Conservation (phyloP, 768 basidiomycete genomes). For the Russula sp. region DNA sequence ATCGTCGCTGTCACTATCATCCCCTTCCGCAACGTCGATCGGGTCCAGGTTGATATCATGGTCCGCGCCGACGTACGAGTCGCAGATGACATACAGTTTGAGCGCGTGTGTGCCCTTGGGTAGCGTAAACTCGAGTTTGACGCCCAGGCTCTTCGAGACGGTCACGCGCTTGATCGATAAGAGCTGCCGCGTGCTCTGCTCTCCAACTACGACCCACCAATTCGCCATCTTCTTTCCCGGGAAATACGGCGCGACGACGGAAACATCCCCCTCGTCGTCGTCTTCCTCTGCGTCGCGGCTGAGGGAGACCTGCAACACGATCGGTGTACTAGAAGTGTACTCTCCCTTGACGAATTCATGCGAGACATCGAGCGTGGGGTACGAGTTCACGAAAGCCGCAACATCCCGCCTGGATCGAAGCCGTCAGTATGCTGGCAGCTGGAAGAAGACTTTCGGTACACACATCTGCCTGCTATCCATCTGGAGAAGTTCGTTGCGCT, state of each 20-base stretch:
- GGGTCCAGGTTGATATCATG: conserved; percentile 82
- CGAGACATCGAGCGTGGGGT: conserved; percentile 90
- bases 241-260: conserved; percentile 91
- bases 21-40: conserved; percentile 86
- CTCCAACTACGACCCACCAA: conserved; percentile 98
- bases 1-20: conserved; percentile 75
- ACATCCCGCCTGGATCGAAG: conserved; percentile 70
- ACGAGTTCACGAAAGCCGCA: conserved; percentile 92
- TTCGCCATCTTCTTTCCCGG: conserved; percentile 87
- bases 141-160: conserved; percentile 59
- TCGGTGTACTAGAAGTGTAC: conserved; percentile 80
- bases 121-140: conserved; percentile 86
- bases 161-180: conserved; percentile 89
- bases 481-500: conserved; percentile 71
- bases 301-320: conserved; percentile 72
- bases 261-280: conserved; percentile 61
- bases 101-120: conserved; percentile 78
- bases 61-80: conserved; percentile 87
- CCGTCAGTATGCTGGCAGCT: conserved; percentile 22
- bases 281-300: conserved; percentile 66
- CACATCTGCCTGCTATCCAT: conserved; percentile 87
- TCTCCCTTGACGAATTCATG: conserved; percentile 84
- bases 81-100: conserved; percentile 88
- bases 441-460: conserved; percentile 30
- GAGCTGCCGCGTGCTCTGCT: conserved; percentile 69